phyloP scores from a whole-genome alignment of 495 filamentous ascomycete genomes.

The Daldinia bambusicola region DNA sequence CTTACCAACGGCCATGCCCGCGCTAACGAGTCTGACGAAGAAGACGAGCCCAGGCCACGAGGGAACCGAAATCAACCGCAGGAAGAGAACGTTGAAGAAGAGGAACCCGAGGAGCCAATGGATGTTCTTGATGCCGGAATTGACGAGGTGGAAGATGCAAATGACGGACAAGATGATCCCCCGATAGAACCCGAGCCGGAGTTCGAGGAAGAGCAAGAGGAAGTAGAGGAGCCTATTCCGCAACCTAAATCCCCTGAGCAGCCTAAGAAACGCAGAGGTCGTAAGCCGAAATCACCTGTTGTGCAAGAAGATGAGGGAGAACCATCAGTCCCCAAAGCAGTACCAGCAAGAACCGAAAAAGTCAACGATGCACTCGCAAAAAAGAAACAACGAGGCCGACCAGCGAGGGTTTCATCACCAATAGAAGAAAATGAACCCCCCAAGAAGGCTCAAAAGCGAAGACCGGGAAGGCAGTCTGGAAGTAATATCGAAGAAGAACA shows the following conservation, averaged over 20 bases:
- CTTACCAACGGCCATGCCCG: conserved; percentile 29
- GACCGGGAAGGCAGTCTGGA: conserved; percentile 28
- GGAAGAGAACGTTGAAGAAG: conserved; percentile 44
- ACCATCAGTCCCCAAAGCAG: conserved; percentile 30
- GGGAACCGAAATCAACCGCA: conserved; percentile 23
- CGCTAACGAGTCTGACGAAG: conserved; percentile 18
- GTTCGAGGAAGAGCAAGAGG: conserved; percentile 39
- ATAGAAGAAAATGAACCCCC: conserved; percentile 31
- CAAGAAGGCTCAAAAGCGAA: conserved; percentile 42
- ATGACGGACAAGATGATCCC: conserved; percentile 24
- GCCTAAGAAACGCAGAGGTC: conserved; percentile 46
- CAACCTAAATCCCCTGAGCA: conserved; percentile 23
- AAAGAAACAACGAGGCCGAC: conserved; percentile 48
- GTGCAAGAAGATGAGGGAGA: conserved; percentile 35
- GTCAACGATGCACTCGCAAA: conserved; percentile 39
- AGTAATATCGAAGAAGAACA: conserved; percentile 31
- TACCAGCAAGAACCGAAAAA: conserved; percentile 40
- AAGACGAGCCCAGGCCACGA: conserved; percentile 35
- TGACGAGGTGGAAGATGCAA: conserved; percentile 38
- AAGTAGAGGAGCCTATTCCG: conserved; percentile 41
- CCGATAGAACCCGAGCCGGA: conserved; percentile 38
- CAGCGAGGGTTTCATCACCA: conserved; percentile 36
- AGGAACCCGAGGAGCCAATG: conserved; percentile 50
- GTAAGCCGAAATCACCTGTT: conserved; percentile 45
- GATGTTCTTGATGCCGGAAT: conserved; percentile 49